These are phyloP conservation scores for Nepenthes mirabilis DNA, from an alignment of 148 eudicot species.

Conservation along the genomic window DNA sequence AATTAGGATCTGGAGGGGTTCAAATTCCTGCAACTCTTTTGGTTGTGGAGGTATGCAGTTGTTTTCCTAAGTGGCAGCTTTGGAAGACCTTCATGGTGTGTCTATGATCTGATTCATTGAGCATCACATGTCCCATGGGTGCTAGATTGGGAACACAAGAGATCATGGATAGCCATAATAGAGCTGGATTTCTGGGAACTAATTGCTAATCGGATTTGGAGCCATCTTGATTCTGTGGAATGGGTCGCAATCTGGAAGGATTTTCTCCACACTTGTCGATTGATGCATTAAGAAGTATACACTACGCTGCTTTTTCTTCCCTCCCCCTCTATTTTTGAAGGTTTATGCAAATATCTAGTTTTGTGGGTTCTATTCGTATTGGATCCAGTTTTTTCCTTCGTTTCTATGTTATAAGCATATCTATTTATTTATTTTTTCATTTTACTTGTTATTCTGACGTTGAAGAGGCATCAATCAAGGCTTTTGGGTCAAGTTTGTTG, in stretches of 20 bases:
- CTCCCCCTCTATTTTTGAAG: neutral
- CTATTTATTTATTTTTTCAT: constrained; percentile 9
- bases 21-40: constrained; percentile 51
- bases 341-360: neutral
- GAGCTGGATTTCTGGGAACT: constrained; percentile 43
- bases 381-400: neutral
- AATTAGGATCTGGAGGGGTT: constrained; percentile 68
- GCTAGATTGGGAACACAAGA: constrained; percentile 45
- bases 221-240: constrained; percentile 24
- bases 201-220: constrained; percentile 30
- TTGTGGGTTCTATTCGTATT: constrained; percentile 1
- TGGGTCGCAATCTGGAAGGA: constrained; percentile 11
- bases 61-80: constrained; percentile 43
- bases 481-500: constrained; percentile 39
- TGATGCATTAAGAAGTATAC: constrained; percentile 8
- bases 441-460: constrained; percentile 20
- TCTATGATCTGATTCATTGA: constrained; percentile 16
- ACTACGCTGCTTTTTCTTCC: constrained; percentile 3
- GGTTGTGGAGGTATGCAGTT: constrained; percentile 71
- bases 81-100: constrained; percentile 31
- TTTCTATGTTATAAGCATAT: neutral
- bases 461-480: constrained; percentile 37
- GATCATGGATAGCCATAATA: constrained; percentile 45
- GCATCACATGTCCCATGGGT: constrained; percentile 44
- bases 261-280: neutral